Percentiles rank a stretch among this genome's conserved stretches.
Evolutionary conservation across 2,329 filamentous ascomycete genomes (phyloP).

Genomic region (Apiospora aurea): DNA sequence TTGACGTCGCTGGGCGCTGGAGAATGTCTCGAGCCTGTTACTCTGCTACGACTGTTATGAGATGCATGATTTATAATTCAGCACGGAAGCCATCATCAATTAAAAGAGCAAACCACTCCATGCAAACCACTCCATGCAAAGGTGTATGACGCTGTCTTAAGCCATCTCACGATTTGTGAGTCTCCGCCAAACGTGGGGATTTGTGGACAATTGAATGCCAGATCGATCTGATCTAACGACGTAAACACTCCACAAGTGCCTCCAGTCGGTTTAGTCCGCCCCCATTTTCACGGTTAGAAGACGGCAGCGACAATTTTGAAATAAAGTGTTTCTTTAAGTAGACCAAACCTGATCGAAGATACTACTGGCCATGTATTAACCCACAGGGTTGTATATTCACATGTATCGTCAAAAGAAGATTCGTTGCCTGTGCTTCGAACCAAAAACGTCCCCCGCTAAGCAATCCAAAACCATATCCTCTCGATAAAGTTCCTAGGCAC

Average conservation of each 20-base stretch:
- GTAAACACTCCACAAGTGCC: no score
- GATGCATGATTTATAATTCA: not conserved
- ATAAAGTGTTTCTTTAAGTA: no score
- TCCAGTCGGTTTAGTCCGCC: not conserved
- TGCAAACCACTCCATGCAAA: no score
- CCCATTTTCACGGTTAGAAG: not conserved
- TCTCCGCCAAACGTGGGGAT: no score
- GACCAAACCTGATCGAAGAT: no score
- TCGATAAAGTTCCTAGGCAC: conserved; percentile 48
- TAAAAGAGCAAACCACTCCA: not conserved
- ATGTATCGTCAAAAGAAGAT: not conserved
- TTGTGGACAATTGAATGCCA: no score
- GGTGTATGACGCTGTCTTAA: no score
- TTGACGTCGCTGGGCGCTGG: not conserved
- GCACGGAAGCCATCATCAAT: not conserved
- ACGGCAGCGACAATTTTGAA: not conserved
- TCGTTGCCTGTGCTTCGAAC: not conserved
- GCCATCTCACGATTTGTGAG: not conserved
- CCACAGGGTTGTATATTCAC: not conserved
- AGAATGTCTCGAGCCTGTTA: not conserved
- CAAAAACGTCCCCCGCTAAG: conserved; percentile 33
- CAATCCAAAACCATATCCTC: conserved; percentile 51
- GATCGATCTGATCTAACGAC: no score
- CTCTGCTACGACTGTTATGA: not conserved
- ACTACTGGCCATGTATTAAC: no score